Conservation (phyloP, 1,139 yeast genomes). For the Sugiyamaella sp. region DNA sequence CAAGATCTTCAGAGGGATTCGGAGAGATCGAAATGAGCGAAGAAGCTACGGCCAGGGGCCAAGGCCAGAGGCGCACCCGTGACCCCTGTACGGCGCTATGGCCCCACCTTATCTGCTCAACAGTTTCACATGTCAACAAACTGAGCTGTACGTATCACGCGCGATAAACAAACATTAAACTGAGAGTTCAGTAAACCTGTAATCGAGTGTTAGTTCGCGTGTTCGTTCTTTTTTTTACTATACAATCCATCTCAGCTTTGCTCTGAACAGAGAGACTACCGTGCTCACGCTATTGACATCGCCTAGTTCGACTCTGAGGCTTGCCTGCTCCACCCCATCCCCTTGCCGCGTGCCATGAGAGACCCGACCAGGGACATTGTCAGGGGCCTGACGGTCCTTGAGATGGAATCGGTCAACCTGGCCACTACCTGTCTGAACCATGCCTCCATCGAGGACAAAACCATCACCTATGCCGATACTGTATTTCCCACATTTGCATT, state of each 20-base stretch:
- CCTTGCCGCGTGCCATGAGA: no score
- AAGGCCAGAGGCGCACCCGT: not conserved
- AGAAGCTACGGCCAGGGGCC: not conserved
- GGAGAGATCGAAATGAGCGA: not conserved
- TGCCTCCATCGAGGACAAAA: conserved; percentile 37
- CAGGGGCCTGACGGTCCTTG: conserved; percentile 43
- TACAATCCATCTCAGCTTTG: not conserved
- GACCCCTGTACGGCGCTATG: conserved; percentile 5
- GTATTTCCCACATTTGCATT: conserved; percentile 45
- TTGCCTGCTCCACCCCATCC: no score
- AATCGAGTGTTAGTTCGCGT: not conserved
- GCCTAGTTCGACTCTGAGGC: no score
- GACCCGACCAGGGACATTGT: conserved; percentile 40
- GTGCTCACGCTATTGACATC: no score
- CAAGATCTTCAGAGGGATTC: no score
- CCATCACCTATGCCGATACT: conserved; percentile 43
- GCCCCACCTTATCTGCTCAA: conserved; percentile 10
- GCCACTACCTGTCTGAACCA: conserved; percentile 36
- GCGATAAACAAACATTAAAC: not conserved
- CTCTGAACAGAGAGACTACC: not conserved
- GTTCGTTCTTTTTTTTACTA: not conserved
- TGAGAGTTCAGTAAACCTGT: no score
- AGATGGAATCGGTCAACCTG: conserved; percentile 43
- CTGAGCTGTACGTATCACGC: not conserved
- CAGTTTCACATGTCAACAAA: conserved; percentile 15